These are phyloP conservation scores for Xylaria cubensis DNA, from an alignment of 495 filamentous ascomycete genomes.

Conservation along the genomic window DNA sequence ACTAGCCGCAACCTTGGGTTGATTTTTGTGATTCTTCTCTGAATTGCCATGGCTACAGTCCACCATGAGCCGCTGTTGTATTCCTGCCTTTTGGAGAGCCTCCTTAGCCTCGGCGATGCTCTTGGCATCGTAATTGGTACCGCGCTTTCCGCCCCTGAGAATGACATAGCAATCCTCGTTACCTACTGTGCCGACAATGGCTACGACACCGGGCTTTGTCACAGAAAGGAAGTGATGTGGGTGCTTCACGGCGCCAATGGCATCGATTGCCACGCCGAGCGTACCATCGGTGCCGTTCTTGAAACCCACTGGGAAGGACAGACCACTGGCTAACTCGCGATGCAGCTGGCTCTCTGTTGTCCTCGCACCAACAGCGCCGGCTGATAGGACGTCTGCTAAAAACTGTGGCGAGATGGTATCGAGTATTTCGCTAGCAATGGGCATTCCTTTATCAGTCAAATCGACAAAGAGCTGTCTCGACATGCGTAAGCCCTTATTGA, in stretches of 20 bases:
- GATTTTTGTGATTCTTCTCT: constrained; percentile 94
- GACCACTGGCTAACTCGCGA: constrained; percentile 89
- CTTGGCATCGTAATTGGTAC: constrained; percentile 89
- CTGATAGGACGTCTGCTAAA: constrained; percentile 88
- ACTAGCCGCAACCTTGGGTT: constrained; percentile 88
- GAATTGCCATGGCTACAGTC: constrained; percentile 99
- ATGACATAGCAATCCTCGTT: constrained; percentile 99
- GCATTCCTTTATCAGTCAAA: constrained; percentile 93
- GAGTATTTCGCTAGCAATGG: constrained; percentile 97
- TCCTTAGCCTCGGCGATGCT: constrained; percentile 80
- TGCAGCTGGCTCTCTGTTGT: constrained; percentile 97
- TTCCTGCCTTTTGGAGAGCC: constrained; percentile 68
- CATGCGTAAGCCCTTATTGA: constrained; percentile 92
- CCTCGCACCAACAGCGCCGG: constrained; percentile 92
- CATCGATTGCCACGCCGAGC: constrained; percentile 90
- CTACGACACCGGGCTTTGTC: constrained; percentile 94
- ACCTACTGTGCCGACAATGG: constrained; percentile 92
- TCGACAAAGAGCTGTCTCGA: constrained; percentile 94
- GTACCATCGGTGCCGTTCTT: constrained; percentile 99
- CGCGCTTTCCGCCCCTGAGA: constrained; percentile 88
- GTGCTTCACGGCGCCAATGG: constrained; percentile 90
- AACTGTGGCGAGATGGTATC: constrained; percentile 99
- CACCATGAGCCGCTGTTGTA: constrained; percentile 86
- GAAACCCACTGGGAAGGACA: constrained; percentile 98
- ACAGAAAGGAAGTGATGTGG: constrained; percentile 98